phyloP scores from a whole-genome alignment of 2,329 filamentous ascomycete genomes.

The Arthroderma uncinatum region DNA sequence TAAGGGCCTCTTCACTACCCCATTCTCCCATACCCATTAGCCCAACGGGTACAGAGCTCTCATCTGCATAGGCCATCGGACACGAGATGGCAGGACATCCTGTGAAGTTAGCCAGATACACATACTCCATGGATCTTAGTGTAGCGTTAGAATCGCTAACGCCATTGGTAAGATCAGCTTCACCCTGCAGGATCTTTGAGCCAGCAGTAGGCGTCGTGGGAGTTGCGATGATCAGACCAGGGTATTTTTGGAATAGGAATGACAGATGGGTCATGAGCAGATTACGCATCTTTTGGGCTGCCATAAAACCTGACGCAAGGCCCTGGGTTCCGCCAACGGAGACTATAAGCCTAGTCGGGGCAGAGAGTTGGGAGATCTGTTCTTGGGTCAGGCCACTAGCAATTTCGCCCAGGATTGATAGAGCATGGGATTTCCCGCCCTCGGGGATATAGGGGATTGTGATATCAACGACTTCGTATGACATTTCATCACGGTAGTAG shows the following conservation, averaged over 20 bases:
- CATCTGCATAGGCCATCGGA: slow-evolving; percentile 60
- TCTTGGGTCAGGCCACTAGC: slow-evolving; percentile 40
- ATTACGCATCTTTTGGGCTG: slow-evolving; percentile 60
- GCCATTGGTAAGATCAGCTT: slow-evolving; percentile 48
- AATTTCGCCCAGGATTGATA: slow-evolving; percentile 66
- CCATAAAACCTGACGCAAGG: slow-evolving; percentile 57
- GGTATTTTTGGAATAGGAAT: slow-evolving; percentile 56
- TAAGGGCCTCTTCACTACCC: slow-evolving; percentile 43
- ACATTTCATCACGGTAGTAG: slow-evolving; percentile 34
- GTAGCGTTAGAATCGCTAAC: slow-evolving; percentile 61
- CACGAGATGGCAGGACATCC: slow-evolving; percentile 65
- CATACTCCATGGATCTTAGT: slow-evolving; percentile 72
- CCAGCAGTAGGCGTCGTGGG: slow-evolving; percentile 67
- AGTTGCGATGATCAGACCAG: slow-evolving; percentile 65
- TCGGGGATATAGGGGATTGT: slow-evolving; percentile 50
- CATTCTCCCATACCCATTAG: slow-evolving; percentile 46
- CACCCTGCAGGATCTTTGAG: slow-evolving; percentile 55
- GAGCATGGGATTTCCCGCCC: slow-evolving; percentile 64
- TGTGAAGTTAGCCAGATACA: slow-evolving; percentile 72
- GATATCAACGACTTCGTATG: slow-evolving; percentile 37
- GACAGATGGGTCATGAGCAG: slow-evolving; percentile 71
- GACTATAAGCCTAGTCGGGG: slow-evolving; percentile 60
- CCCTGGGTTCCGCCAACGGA: slow-evolving; percentile 51
- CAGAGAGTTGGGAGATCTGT: slow-evolving; percentile 48
- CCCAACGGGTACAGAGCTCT: slow-evolving; percentile 36